Conservation (phyloP, 306 rosid genomes). For the Quercus robur region DNA sequence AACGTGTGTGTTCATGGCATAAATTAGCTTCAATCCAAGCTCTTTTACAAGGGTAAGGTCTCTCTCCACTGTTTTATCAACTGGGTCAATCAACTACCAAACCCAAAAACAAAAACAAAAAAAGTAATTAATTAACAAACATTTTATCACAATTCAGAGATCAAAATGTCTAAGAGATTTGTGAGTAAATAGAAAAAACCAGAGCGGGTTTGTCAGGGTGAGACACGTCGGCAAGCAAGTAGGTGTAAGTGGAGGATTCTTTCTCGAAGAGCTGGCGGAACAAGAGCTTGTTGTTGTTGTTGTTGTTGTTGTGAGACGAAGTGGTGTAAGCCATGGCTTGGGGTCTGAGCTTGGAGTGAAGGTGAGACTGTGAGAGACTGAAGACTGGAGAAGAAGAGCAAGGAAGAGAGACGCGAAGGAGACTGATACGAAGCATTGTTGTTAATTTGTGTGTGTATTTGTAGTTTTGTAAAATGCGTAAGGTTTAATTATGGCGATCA, state of each 20-base stretch:
- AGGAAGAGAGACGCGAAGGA: not conserved
- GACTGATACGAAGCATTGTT: slow-evolving; percentile 9
- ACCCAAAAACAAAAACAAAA: not conserved
- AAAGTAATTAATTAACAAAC: slow-evolving; percentile 10
- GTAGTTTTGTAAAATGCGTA: not conserved
- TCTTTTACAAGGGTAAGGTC: slow-evolving; percentile 72
- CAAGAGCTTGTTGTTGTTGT: slow-evolving; percentile 46
- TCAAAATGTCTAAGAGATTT: no score
- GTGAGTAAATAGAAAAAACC: slow-evolving; percentile 25
- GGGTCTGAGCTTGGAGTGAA: not conserved
- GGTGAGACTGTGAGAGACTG: not conserved
- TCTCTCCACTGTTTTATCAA: slow-evolving; percentile 85
- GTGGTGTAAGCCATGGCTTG: slow-evolving; percentile 24
- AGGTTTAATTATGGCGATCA: not conserved
- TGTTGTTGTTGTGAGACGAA: slow-evolving; percentile 1
- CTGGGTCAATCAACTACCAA: slow-evolving; percentile 90
- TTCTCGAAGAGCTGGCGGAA: slow-evolving; percentile 94
- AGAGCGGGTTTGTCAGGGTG: slow-evolving; percentile 80
- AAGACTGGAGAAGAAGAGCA: not conserved
- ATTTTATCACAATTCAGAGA: no score
- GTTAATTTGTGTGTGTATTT: not conserved
- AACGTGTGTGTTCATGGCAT: slow-evolving; percentile 91
- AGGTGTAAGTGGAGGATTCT: slow-evolving; percentile 91
- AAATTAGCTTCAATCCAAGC: slow-evolving; percentile 68
- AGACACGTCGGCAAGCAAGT: slow-evolving; percentile 75